These are phyloP conservation scores for Lineolata rhizophorae DNA, from an alignment of 495 filamentous ascomycete species.

Conservation along the genomic window DNA sequence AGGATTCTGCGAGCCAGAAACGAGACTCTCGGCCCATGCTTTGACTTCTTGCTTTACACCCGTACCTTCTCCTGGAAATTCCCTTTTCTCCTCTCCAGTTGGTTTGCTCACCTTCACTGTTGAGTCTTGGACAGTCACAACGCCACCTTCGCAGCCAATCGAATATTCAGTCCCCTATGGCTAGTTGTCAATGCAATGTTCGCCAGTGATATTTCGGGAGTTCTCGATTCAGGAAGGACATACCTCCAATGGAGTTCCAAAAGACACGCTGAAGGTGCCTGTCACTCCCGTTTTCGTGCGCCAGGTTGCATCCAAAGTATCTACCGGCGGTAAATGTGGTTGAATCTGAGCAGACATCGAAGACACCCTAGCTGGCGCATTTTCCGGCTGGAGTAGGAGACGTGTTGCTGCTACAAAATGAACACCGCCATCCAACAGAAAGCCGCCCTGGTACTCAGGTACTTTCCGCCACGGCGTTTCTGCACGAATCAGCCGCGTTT, in stretches of 20 bases:
- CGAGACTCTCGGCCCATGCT: conserved; percentile 39
- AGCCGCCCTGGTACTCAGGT: conserved; percentile 55
- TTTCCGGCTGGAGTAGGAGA: conserved; percentile 32
- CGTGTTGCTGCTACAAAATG: conserved; percentile 45
- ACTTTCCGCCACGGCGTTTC: conserved; percentile 61
- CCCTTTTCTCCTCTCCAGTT: conserved; percentile 20
- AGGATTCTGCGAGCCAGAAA: conserved; percentile 24
- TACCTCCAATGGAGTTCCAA: conserved; percentile 35
- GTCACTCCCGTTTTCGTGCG: conserved; percentile 37
- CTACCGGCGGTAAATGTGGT: conserved; percentile 46
- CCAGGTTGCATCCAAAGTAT: conserved; percentile 45
- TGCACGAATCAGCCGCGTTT: too few species aligned
- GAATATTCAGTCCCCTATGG: conserved; percentile 28
- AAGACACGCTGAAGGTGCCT: conserved; percentile 37
- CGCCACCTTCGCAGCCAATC: conserved; percentile 27
- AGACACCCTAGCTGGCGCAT: conserved; percentile 24
- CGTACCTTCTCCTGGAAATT: conserved; percentile 30
- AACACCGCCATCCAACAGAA: conserved; percentile 57
- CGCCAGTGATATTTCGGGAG: too few species aligned
- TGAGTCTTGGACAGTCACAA: conserved; percentile 30
- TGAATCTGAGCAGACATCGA: conserved; percentile 37
- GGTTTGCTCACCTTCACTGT: conserved; percentile 19
- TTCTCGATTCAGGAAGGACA: too few species aligned
- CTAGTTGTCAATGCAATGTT: conserved; percentile 4
- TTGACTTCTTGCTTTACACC: conserved; percentile 45